Evolutionary conservation across 495 filamentous ascomycete species (phyloP).

Genomic region (Xylaria bambusicola): DNA sequence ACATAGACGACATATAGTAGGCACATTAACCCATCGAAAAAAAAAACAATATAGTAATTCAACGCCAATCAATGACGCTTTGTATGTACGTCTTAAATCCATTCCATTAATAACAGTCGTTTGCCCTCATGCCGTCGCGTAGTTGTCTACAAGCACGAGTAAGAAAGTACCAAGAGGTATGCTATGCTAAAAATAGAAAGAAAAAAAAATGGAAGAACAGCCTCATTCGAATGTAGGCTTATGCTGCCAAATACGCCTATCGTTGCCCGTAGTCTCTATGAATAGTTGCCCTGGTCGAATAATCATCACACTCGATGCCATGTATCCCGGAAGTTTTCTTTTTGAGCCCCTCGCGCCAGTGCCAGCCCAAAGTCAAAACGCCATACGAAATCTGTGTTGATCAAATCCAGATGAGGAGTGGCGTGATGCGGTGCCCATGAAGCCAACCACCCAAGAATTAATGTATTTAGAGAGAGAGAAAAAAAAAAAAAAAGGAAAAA

Average conservation of each 20-base stretch:
- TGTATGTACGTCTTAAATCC: slow-evolving; percentile 1
- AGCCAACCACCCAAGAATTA: not conserved
- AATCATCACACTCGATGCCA: slow-evolving; percentile 8
- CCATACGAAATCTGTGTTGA: not conserved
- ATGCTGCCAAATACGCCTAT: slow-evolving; percentile 14
- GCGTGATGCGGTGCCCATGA: not conserved
- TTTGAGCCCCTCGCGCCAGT: slow-evolving; percentile 10
- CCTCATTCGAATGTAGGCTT: slow-evolving; percentile 10
- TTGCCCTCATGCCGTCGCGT: not conserved
- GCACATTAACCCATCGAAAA: too few relatives aligned
- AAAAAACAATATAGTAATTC: too few relatives aligned
- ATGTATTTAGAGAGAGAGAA: too few relatives aligned
- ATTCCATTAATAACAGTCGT: not conserved
- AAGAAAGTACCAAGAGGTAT: not conserved
- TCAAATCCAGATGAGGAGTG: not conserved
- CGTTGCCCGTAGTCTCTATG: slow-evolving; percentile 11
- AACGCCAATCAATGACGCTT: not conserved
- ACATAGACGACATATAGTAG: too few relatives aligned
- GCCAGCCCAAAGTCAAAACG: slow-evolving; percentile 1
- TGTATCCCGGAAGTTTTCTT: slow-evolving; percentile 14
- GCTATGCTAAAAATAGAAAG: slow-evolving; percentile 12
- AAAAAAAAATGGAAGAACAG: too few relatives aligned
- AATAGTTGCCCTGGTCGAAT: not conserved
- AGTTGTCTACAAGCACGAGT: too few relatives aligned
- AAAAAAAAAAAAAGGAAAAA: not conserved